A percentile compares a stretch with the other conserved stretches of the same genome.
phyloP scores from a whole-genome alignment of 2,329 filamentous ascomycete species.

The Aspergillus glaucus region DNA sequence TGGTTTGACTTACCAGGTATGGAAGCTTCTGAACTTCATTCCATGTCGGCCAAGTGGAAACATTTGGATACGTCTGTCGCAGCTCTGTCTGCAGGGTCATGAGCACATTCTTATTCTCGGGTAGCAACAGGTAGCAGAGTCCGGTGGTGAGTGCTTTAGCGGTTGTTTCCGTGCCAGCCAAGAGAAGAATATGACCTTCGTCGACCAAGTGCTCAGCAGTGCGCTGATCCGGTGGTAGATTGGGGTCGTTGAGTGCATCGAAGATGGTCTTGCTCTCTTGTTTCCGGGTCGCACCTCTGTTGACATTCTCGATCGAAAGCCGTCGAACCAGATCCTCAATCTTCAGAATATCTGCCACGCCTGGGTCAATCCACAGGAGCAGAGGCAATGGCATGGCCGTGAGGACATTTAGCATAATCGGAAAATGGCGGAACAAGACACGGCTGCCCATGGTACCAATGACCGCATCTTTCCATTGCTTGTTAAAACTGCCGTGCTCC shows the following conservation, averaged over 20 bases:
- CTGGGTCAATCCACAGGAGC: not conserved
- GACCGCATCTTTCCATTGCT: conserved; percentile 15
- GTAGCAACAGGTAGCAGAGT: conserved; percentile 21
- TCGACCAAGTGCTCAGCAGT: conserved; percentile 22
- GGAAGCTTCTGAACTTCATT: conserved; percentile 21
- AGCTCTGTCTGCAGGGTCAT: conserved; percentile 15
- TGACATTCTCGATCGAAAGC: conserved; percentile 2
- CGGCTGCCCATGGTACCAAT: conserved; percentile 19
- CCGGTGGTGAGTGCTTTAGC: conserved; percentile 22
- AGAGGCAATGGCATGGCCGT: not conserved
- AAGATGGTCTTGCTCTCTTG: conserved; percentile 12
- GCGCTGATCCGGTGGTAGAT: conserved; percentile 33
- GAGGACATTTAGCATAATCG: conserved; percentile 8
- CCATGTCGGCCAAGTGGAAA: conserved; percentile 17
- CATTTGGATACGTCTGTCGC: conserved; percentile 12
- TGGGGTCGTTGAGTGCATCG: conserved; percentile 26
- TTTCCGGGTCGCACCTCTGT: not conserved
- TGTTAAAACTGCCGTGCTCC: conserved; percentile 16
- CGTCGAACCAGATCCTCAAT: conserved; percentile 1
- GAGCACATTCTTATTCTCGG: conserved; percentile 13
- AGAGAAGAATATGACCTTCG: conserved; percentile 23
- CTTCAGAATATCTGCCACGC: not conserved
- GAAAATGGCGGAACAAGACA: conserved; percentile 19
- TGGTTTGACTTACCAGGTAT: conserved; percentile 23
- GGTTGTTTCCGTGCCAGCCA: conserved; percentile 29